These are phyloP conservation scores for Phytophthora macrochlamydospora DNA, from an alignment of 352 stramenopile species.

Conservation along the genomic window DNA sequence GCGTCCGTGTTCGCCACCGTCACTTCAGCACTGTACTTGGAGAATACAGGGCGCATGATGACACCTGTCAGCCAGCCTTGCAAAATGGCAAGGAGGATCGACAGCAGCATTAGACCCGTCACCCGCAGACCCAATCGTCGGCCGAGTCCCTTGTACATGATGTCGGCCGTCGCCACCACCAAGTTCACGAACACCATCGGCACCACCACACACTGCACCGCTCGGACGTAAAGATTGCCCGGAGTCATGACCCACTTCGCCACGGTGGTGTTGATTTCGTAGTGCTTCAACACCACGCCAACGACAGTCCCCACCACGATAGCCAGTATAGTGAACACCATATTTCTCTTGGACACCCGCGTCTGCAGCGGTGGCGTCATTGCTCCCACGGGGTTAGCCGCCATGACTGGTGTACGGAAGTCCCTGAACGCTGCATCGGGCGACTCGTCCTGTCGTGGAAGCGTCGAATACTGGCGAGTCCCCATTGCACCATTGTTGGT, in stretches of 20 bases:
- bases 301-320: slow-evolving; percentile 50
- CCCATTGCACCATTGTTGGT: background rate
- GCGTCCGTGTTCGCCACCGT: slow-evolving; percentile 36
- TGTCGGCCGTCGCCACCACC: slow-evolving; percentile 67
- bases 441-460: slow-evolving; percentile 37
- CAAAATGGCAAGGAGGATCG: slow-evolving; percentile 46
- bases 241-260: slow-evolving; percentile 74
- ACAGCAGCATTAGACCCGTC: slow-evolving; percentile 46
- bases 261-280: slow-evolving; percentile 45
- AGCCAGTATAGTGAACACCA: slow-evolving; percentile 53
- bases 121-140: slow-evolving; percentile 52
- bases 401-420: slow-evolving; percentile 50
- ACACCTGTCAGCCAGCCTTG: slow-evolving; percentile 69
- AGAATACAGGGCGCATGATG: slow-evolving; percentile 50
- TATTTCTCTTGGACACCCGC: slow-evolving; percentile 45
- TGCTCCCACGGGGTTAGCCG: slow-evolving; percentile 26
- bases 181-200: slow-evolving; percentile 85
- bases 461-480: slow-evolving; percentile 10
- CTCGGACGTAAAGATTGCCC: slow-evolving; percentile 74
- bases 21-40: slow-evolving; percentile 30
- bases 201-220: slow-evolving; percentile 79
- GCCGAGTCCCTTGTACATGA: slow-evolving; percentile 58
- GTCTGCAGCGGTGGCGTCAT: slow-evolving; percentile 40
- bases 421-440: slow-evolving; percentile 57
- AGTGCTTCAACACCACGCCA: slow-evolving; percentile 60